Base-by-base conservation (phyloP, 1,284 basidiomycete species). In the Leccinum fuscescens region DNA sequence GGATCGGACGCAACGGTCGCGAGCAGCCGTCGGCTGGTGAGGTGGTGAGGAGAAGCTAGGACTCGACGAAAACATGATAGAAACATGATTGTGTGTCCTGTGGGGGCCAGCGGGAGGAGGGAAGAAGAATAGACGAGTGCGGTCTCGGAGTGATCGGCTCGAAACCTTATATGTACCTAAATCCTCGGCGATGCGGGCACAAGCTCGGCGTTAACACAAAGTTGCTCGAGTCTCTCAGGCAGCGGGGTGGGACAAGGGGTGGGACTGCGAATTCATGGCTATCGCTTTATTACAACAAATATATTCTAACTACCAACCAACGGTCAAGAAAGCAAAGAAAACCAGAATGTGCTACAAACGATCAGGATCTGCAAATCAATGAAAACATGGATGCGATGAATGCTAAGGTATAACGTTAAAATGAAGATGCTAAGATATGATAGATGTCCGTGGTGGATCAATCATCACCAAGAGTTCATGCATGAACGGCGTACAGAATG, bases 1-100 rank as follows among this genome's bases (percentile, higher is more conserved):
- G 75, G 59, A 22, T 76, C 58, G 3, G 67, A 67, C 5, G 83
- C 80, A 69, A 88, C 84, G 1, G 86, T 91, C 9, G 89, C 89
- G 35, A 90, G 79, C 17, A 81, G 69, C 35, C 89, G 80, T 39
- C 73, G 55, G 75, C 58, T 59, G 62, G 65, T 20, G 56, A 61
- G 39, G 66, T 61, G 42, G 55, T 65, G 53, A 60, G 61, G 55
- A 51, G 49, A 60, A 22, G 37, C 42, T 2, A 66, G 31, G 37
- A 57, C 24, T 22, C 55, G 51, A 50, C 62, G 62, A 49, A 62
- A 39, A 24, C 57, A 12, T 6, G 60, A 27, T 4, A 52, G 39
- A 53, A 58, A 53, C 69, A 70, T 70, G 60, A 46, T 48, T 7
- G 22, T 17, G 54, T 46, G 22, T 27, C 44, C 11, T 29, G 29